Evolutionary conservation across 2,329 filamentous ascomycete genomes (phyloP).

Genomic region (Tolypocladium amazonense): DNA sequence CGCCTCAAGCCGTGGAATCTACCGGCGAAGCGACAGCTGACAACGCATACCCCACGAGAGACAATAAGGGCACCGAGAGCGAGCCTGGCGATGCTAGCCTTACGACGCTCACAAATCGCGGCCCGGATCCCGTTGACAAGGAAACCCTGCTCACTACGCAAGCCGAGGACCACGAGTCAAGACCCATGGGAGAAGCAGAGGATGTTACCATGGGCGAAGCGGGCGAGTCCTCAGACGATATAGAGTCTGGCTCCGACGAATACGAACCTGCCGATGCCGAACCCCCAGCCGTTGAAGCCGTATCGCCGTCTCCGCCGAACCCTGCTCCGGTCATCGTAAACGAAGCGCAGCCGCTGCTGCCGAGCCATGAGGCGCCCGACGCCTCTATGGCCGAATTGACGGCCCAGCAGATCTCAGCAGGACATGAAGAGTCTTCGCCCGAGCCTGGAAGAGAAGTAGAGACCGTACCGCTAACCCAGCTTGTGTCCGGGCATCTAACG

Average conservation of each 20-base stretch:
- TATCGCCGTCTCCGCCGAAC: neutral
- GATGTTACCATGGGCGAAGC: conserved; percentile 10
- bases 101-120: neutral
- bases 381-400: conserved; percentile 8
- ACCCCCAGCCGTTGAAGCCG: conserved; percentile 2
- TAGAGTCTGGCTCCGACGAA: conserved; percentile 31
- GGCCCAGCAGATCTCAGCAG: conserved; percentile 20
- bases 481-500: conserved; percentile 8
- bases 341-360: conserved; percentile 11
- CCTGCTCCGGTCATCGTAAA: conserved; percentile 8
- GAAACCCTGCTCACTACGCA: neutral
- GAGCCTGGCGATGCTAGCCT: neutral
- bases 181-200: neutral
- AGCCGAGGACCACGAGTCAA: neutral
- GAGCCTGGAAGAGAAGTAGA: conserved; percentile 32
- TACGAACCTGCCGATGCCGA: conserved; percentile 43
- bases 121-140: neutral
- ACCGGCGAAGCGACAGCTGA: neutral
- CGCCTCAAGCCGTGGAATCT: neutral
- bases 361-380: conserved; percentile 12
- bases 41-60: neutral
- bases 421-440: conserved; percentile 10
- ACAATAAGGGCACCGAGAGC: neutral
- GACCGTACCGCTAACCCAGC: neutral
- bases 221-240: conserved; percentile 27